A percentile compares a stretch with the other conserved stretches of the same genome.
Conservation (phyloP, 345 rosid species). For the Moringa oleifera region DNA sequence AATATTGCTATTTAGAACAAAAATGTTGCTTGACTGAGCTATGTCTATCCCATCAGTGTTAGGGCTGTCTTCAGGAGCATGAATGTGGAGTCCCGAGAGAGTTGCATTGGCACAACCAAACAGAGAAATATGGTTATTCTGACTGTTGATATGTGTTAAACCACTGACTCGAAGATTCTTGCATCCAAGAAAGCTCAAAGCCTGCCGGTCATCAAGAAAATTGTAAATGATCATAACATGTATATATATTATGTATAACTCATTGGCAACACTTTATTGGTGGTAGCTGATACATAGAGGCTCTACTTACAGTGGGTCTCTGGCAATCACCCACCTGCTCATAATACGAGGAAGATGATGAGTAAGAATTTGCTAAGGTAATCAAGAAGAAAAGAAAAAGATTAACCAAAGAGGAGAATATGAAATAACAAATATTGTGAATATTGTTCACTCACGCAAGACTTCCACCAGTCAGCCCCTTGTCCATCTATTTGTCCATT, state of each 20-base stretch:
- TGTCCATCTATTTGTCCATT: slow-evolving; percentile 16
- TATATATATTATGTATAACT: too few species aligned
- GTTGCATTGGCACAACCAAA: not conserved
- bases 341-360: too few species aligned
- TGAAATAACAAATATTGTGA: not conserved
- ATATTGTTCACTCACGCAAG: not conserved
- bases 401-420: not conserved
- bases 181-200: slow-evolving; percentile 9
- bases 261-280: too few species aligned
- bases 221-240: too few species aligned
- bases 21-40: slow-evolving; percentile 6
- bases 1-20: slow-evolving; percentile 10
- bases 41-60: slow-evolving; percentile 38
- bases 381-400: too few species aligned
- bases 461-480: slow-evolving; percentile 20
- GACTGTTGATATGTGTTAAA: slow-evolving; percentile 21
- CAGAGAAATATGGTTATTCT: slow-evolving; percentile 18
- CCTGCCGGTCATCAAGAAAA: slow-evolving; percentile 10
- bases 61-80: slow-evolving; percentile 32
- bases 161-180: slow-evolving; percentile 15
- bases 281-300: too few species aligned
- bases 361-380: too few species aligned
- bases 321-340: too few species aligned
- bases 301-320: too few species aligned
- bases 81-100: slow-evolving; percentile 13